phyloP scores from a whole-genome alignment of 2,329 filamentous ascomycete genomes.

The Chaetothyriales sp. region DNA sequence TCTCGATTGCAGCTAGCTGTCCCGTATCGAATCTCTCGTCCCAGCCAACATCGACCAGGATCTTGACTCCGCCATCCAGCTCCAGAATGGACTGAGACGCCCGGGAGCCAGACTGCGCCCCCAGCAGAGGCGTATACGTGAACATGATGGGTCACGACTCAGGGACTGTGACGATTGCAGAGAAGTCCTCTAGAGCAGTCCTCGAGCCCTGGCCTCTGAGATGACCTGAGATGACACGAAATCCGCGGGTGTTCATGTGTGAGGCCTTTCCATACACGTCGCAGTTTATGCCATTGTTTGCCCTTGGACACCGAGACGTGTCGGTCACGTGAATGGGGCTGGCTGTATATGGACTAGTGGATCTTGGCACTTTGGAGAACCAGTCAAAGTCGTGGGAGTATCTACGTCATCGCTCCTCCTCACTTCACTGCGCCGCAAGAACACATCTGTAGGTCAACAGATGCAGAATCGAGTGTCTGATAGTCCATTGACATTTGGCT shows the following conservation, averaged over 20 bases:
- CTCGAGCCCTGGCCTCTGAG: not conserved
- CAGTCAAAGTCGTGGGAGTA: not conserved
- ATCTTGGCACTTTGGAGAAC: not conserved
- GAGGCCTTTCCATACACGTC: not conserved
- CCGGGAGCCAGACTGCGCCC: slow-evolving; percentile 62
- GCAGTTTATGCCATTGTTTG: not conserved
- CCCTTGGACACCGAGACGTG: not conserved
- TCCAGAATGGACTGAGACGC: slow-evolving; percentile 93
- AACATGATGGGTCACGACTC: slow-evolving; percentile 49
- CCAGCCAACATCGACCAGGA: slow-evolving; percentile 91
- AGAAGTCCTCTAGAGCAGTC: not conserved
- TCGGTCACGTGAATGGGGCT: not conserved
- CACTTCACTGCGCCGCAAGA: slow-evolving; percentile 13
- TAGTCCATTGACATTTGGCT: slow-evolving; percentile 27
- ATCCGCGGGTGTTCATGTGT: not conserved
- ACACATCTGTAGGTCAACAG: slow-evolving; percentile 26
- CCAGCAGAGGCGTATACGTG: slow-evolving; percentile 82
- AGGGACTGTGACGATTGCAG: not conserved
- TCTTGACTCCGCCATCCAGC: slow-evolving; percentile 90
- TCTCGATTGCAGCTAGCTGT: slow-evolving; percentile 76
- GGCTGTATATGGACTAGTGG: not conserved
- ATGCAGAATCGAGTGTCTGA: slow-evolving; percentile 25
- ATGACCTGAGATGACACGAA: not conserved
- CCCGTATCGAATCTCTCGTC: slow-evolving; percentile 75
- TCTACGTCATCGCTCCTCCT: not conserved